Percentiles rank a stretch among this genome's conserved stretches.
Evolutionary conservation across 495 filamentous ascomycete species (phyloP).

Genomic region (Rhizodiscina lignyota): DNA sequence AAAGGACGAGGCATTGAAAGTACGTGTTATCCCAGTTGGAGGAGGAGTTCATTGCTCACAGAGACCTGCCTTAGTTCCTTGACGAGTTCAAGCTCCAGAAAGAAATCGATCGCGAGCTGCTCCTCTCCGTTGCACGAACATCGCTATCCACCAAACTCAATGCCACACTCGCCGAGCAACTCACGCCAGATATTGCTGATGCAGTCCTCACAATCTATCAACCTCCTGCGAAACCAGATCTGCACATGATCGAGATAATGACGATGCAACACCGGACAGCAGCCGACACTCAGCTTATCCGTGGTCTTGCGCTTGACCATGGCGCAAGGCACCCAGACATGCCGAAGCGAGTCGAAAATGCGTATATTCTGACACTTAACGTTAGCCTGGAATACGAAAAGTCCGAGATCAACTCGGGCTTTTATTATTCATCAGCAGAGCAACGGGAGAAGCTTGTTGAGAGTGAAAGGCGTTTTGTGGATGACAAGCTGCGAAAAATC

Average conservation of each 20-base stretch:
- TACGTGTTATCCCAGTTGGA: no score
- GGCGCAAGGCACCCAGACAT: slow-evolving; percentile 96
- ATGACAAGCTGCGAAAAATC: slow-evolving; percentile 94
- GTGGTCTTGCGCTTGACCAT: slow-evolving; percentile 84
- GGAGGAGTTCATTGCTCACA: no score
- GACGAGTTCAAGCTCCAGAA: slow-evolving; percentile 80
- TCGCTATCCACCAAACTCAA: slow-evolving; percentile 92
- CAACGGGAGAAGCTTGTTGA: slow-evolving; percentile 96
- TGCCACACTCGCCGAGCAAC: slow-evolving; percentile 67
- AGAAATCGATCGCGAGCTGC: slow-evolving; percentile 81
- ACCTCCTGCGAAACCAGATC: slow-evolving; percentile 76
- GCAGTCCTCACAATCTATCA: slow-evolving; percentile 88
- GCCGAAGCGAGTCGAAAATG: slow-evolving; percentile 91
- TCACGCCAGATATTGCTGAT: slow-evolving; percentile 89
- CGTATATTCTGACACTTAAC: slow-evolving; percentile 86
- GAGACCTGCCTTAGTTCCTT: slow-evolving; percentile 72
- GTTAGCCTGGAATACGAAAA: slow-evolving; percentile 98
- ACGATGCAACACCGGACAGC: slow-evolving; percentile 98
- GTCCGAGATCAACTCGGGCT: slow-evolving; percentile 95
- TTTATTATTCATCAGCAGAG: slow-evolving; percentile 95
- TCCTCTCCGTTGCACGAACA: slow-evolving; percentile 84
- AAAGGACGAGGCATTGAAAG: slow-evolving; percentile 84
- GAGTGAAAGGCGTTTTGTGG: slow-evolving; percentile 88
- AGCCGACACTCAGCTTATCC: slow-evolving; percentile 89
- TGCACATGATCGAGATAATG: slow-evolving; percentile 99